Percentiles rank a stretch among this genome's conserved stretches.
These are phyloP conservation scores for Deakozyma indianensis DNA, from an alignment of 805 yeast genomes.

Conservation along the genomic window DNA sequence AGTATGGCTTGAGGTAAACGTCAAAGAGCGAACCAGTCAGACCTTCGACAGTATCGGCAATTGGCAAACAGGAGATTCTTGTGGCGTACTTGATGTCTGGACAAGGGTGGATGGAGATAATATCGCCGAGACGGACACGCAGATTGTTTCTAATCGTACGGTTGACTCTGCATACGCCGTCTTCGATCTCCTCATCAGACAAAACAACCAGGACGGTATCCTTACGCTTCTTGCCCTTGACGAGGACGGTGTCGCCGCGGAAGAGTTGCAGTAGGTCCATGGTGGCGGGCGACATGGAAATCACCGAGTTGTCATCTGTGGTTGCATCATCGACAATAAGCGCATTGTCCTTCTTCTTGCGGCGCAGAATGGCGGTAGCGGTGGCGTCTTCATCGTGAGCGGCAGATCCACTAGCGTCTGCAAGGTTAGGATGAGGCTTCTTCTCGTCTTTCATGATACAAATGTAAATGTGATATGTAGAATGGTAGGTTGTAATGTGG, in stretches of 20 bases:
- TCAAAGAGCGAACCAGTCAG: conserved; percentile 93
- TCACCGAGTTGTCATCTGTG: conserved; percentile 89
- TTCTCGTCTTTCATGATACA: conserved; percentile 15
- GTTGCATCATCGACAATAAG: conserved; percentile 92
- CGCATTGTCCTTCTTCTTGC: conserved; percentile 96
- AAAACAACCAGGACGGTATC: conserved; percentile 93
- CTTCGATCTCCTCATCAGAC: conserved; percentile 93
- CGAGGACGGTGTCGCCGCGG: conserved; percentile 95
- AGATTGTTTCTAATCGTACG: conserved; percentile 93
- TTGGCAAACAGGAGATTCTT: conserved; percentile 88
- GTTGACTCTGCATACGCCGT: conserved; percentile 87
- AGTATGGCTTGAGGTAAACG: conserved; percentile 92
- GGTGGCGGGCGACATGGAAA: conserved; percentile 87
- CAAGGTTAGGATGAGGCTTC: conserved; percentile 22
- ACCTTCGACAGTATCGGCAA: conserved; percentile 97
- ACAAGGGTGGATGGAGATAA: conserved; percentile 83
- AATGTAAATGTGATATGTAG: neutral
- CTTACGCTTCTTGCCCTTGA: conserved; percentile 95
- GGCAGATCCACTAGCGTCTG: conserved; percentile 55
- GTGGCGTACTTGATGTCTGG: conserved; percentile 97
- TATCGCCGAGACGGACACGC: conserved; percentile 87
- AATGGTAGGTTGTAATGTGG: conserved; percentile 2
- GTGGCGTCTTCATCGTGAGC: conserved; percentile 52
- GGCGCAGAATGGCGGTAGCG: conserved; percentile 93
- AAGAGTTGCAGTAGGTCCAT: conserved; percentile 90